Evolutionary conservation across 345 rosid species (phyloP), one percentile per base, ranked within the genome.

Genomic region (Eucalyptus sp.): DNA sequence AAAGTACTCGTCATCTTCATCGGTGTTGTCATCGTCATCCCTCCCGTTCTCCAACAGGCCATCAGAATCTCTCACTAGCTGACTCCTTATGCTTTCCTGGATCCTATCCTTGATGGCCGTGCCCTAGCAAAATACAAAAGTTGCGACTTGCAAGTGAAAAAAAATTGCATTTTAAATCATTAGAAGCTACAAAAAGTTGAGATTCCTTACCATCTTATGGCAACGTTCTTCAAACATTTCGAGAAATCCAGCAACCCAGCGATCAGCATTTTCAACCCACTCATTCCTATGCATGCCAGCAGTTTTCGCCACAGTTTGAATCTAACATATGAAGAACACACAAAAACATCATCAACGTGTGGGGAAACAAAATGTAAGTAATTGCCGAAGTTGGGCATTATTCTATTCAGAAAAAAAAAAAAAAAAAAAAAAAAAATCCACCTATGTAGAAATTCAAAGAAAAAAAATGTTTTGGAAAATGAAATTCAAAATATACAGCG

Each of bases 141-240:
- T 43, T 24, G 50, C 48, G 10, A 33, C 24, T 43, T 24, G 87
- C 48, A 2, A 50, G 43, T 86, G 43, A 60, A 7, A 51, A 86
- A 54, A 52, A 86, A 52, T 37, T 37, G 44, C 87, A 22, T 46
- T 14, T 48, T 25, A 66, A 48, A 54, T 49, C 29, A 49, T n/a
- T 17, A 31, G 50, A 16, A 83, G 33, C 44, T 18, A 89, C 49
- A 24, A 18, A 18, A 88, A 41, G 50, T 44, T 66, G 31, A 49
- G 58, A 51, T 85, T 56, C 54, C 96, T 94, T 79, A 97, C 99
- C 99, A 98, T 95, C 92, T 98, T 98, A 91, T 98, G 99, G 90
- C 97, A 98, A 87, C 99, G 95, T 95, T 98, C 99, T 93, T 98
- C 99, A 50, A 98, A 98, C 96, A 97, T 96, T 93, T 97, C 99